Evolutionary conservation across 345 rosid genomes (phyloP), one percentile per base, ranked within the genome.

Genomic region (Brassica incana): DNA sequence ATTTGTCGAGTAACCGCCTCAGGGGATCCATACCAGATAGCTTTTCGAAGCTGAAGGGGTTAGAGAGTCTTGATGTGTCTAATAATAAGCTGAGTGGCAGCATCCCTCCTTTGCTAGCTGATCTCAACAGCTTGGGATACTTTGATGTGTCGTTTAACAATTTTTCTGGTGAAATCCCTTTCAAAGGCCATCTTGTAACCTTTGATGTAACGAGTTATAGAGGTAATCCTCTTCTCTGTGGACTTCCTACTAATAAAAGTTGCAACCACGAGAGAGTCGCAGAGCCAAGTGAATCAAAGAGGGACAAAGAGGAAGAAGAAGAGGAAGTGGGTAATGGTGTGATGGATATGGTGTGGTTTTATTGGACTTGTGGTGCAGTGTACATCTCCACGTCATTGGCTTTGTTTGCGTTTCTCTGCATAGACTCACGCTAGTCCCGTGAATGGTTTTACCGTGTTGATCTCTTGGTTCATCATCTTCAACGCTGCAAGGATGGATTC

Each of bases 161-260:
- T 69, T 85, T 92, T 1, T 88, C 88, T 18, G 94, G 97, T 8
- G 92, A 88, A 82, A 88, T 92, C 67, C 92, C 96, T 29, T 7
- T 14, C 14, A 61, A 48, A 18, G 80, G 74, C 11, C 80, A 77
- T 69, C 74, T 77, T 43, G 2, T 27, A 5, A 69, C 75, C 5
- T 77, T 77, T 61, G 52, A 2, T 0, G 52, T 8, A 69, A 61
- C 0, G 69, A 77, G 80, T 48, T 77, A 69, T 29, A 8, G 54
- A 14, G 75, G 80, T 0, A 77, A 77, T 45, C 27, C 8, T 16
- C 52, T 9, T 43, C 75, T 77, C 0, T 77, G 75, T 60, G 80
- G 80, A 0, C 14, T 18, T 16, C 80, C 80, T 7, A 77, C 62
- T 15, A 77, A 62, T 48, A 77, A 1, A 69, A 78, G 72, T 56